Evolutionary conservation across 2,329 filamentous ascomycete species (phyloP).

Genomic region (Fusarium pseudograminearum): DNA sequence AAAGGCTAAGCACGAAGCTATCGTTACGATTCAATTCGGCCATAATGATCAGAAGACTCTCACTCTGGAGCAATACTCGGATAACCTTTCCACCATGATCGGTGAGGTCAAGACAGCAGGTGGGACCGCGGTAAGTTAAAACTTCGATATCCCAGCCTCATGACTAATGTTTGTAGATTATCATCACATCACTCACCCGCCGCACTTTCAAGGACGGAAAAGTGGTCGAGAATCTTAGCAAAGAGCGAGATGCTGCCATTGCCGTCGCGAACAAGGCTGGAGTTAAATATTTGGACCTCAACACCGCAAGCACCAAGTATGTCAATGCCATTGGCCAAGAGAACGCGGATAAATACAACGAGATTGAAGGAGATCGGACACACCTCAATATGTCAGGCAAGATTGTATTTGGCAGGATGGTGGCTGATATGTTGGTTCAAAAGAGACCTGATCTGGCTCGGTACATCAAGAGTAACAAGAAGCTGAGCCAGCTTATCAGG

Average conservation of each 20-base stretch:
- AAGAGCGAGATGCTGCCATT: conserved; percentile 20
- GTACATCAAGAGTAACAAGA: background rate
- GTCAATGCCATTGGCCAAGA: conserved; percentile 21
- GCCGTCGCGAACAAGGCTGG: conserved; percentile 1
- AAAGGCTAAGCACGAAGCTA: conserved; percentile 2
- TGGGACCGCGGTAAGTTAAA: conserved; percentile 12
- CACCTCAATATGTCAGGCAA: conserved; percentile 19
- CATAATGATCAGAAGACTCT: conserved; percentile 29
- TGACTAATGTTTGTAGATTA: background rate
- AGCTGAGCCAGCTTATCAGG: conserved; percentile 10
- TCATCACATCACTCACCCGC: conserved; percentile 17
- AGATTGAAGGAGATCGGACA: conserved; percentile 19
- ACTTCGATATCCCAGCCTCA: rapidly evolving
- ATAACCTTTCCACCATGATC: conserved; percentile 16
- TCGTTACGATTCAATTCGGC: conserved; percentile 17
- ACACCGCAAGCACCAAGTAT: conserved; percentile 17
- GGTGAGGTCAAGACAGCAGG: conserved; percentile 9
- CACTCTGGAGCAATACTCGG: conserved; percentile 15
- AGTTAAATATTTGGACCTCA: background rate
- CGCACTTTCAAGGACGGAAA: conserved; percentile 17
- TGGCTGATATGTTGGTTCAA: conserved; percentile 17
- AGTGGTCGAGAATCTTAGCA: conserved; percentile 9
- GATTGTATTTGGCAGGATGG: conserved; percentile 15
- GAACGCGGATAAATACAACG: conserved; percentile 19
- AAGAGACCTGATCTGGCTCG: conserved; percentile 12